phyloP scores from a whole-genome alignment of 2,329 filamentous ascomycete species.

The Cephalotrichum gorgonifer region DNA sequence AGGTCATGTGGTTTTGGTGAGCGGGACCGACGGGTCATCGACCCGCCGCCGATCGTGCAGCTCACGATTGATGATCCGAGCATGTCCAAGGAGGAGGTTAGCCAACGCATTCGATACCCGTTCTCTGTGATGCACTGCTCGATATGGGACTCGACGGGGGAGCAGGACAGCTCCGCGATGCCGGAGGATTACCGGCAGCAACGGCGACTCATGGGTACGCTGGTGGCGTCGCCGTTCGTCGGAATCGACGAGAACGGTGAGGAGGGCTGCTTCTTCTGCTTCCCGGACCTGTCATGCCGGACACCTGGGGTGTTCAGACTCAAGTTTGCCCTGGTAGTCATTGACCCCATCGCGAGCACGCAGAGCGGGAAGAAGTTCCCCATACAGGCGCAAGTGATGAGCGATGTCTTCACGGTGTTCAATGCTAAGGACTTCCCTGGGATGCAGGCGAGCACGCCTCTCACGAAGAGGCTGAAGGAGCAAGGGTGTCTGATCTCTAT shows the following conservation, averaged over 20 bases:
- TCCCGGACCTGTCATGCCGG: slow-evolving; percentile 70
- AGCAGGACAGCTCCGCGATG: slow-evolving; percentile 59
- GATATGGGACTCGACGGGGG: slow-evolving; percentile 60
- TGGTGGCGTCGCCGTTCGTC: slow-evolving; percentile 67
- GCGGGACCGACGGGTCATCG: slow-evolving; percentile 69
- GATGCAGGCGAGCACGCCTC: slow-evolving; percentile 65
- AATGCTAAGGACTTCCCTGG: slow-evolving; percentile 81
- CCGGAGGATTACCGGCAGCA: slow-evolving; percentile 63
- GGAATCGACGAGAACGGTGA: slow-evolving; percentile 62
- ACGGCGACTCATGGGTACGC: slow-evolving; percentile 67
- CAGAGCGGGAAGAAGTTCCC: slow-evolving; percentile 40
- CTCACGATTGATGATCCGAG: slow-evolving; percentile 52
- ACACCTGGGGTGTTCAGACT: slow-evolving; percentile 68
- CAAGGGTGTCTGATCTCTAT: slow-evolving; percentile 79
- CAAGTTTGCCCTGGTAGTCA: slow-evolving; percentile 61
- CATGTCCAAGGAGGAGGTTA: slow-evolving; percentile 42
- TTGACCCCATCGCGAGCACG: slow-evolving; percentile 48
- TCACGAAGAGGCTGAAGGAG: slow-evolving; percentile 65
- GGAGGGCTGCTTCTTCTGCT: slow-evolving; percentile 78
- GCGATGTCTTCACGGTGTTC: slow-evolving; percentile 67
- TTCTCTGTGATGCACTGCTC: slow-evolving; percentile 67
- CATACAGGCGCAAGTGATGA: slow-evolving; percentile 43
- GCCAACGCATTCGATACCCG: slow-evolving; percentile 43
- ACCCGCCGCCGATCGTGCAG: slow-evolving; percentile 75
- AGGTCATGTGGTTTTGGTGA: slow-evolving; percentile 77